Conservation (phyloP, 1,139 yeast genomes). For the Geotrichum macrosporum region DNA sequence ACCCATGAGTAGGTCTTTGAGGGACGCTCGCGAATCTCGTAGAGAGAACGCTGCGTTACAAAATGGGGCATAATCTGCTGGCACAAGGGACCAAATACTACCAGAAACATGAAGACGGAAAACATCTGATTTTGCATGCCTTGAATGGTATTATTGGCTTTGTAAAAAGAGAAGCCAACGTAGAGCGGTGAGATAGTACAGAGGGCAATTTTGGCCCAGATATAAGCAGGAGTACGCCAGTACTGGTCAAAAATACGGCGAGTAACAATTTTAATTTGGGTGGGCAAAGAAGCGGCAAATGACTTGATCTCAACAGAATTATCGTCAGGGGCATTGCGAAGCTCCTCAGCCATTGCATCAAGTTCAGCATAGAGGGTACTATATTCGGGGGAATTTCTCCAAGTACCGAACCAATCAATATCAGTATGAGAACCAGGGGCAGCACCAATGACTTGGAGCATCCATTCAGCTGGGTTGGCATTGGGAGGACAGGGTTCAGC, state of each 20-base stretch:
- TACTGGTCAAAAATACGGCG: constrained; percentile 38
- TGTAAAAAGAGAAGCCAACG: constrained; percentile 53
- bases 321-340: constrained; percentile 30
- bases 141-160: constrained; percentile 46
- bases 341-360: constrained; percentile 42
- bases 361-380: constrained; percentile 36
- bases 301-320: constrained; percentile 26
- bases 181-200: constrained; percentile 44
- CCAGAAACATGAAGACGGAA: constrained; percentile 49
- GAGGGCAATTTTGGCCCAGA: constrained; percentile 26
- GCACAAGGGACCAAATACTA: constrained; percentile 50
- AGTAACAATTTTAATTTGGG: constrained; percentile 39
- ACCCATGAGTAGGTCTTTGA: constrained; percentile 68
- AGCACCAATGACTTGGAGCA: constrained; percentile 69
- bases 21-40: constrained; percentile 58
- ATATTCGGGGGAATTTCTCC: constrained; percentile 56
- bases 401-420: constrained; percentile 58
- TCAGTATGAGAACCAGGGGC: constrained; percentile 65
- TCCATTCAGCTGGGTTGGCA: constrained; percentile 77
- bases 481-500: constrained; percentile 55
- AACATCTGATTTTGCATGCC: constrained; percentile 54
- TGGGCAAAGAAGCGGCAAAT: constrained; percentile 33
- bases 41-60: constrained; percentile 51
- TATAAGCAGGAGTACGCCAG: constrained; percentile 41
- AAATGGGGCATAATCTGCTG: constrained; percentile 59